These are phyloP conservation scores for Hypsizygus ulmarius DNA, from an alignment of 1,284 basidiomycete species.

Conservation along the genomic window DNA sequence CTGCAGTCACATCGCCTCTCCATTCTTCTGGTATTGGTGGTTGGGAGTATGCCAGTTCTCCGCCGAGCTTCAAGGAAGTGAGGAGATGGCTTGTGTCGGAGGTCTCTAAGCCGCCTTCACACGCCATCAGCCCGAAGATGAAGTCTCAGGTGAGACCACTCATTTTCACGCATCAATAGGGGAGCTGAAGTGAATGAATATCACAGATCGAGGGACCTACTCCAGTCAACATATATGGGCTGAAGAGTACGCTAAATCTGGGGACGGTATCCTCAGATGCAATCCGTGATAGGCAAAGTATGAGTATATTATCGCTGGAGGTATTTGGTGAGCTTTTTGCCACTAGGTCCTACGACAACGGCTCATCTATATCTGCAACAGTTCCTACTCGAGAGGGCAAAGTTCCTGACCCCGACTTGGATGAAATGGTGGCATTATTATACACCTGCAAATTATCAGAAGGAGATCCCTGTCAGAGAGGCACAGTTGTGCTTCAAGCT, in stretches of 20 bases:
- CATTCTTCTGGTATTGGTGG: constrained; percentile 41
- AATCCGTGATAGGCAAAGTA: constrained; percentile 66
- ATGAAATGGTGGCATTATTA: constrained; percentile 68
- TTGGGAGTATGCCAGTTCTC: constrained; percentile 76
- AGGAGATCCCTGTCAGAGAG: constrained; percentile 36
- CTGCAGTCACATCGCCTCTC: constrained; percentile 15
- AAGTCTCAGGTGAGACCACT: constrained; percentile 51
- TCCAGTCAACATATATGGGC: constrained; percentile 67
- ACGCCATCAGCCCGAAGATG: constrained; percentile 23
- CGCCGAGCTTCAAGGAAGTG: constrained; percentile 56
- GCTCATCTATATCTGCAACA: constrained; percentile 26
- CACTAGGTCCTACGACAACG: neutral
- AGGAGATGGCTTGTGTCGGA: constrained; percentile 48
- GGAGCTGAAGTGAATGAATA: neutral
- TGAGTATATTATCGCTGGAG: constrained; percentile 84
- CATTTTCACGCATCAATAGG: neutral
- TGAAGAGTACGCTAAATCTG: constrained; percentile 52
- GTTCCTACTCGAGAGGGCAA: constrained; percentile 63
- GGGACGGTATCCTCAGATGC: constrained; percentile 34
- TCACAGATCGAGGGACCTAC: constrained; percentile 76
- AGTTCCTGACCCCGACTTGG: constrained; percentile 69
- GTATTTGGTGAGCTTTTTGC: constrained; percentile 62
- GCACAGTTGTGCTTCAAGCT: constrained; percentile 59
- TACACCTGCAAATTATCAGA: constrained; percentile 35
- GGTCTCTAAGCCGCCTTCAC: constrained; percentile 17